Base-by-base conservation (phyloP, 768 basidiomycete genomes). In the Phylloporus sp. region DNA sequence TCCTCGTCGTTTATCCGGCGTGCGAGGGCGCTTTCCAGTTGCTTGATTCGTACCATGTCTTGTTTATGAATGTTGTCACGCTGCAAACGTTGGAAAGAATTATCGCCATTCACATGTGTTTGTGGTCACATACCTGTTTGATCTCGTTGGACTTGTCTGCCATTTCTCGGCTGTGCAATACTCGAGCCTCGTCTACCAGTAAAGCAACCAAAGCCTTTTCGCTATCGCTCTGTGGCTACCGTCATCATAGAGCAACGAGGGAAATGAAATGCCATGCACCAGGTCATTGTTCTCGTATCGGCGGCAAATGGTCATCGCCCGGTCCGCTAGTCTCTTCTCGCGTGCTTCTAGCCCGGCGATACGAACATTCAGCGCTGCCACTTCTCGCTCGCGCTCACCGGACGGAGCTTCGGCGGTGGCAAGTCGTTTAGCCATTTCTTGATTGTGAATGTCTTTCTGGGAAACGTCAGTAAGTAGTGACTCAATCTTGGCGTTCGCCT, bases 91-190 rank as follows among this genome's bases (percentile, higher is more conserved):
- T 57, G 39, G 42, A 34, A 46, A 35, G 18, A 28, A 57, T 42
- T 52, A 27, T 47, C 16, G 0, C 48, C 47, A 38, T 47, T 56
- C 40, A 29, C 42, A 13, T 15, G 45, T 35, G 12, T 27, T 40
- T 29, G 31, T 22, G 34, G n/a, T n/a, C n/a, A 50, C 45, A 38
- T 54, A 82, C 82, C 54, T 76, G 71, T 52, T 76, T 76, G 26
- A 85, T 72, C 49, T 84, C 81, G 56, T 84, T 81, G 46, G 71
- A 72, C 61, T 82, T 82, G 23, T 70, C 72, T 27, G 82, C 73
- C 32, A 77, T 67, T 16, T 78, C 76, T 46, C 81, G 74, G 54
- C 81, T 82, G 56, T 82, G 75, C 20, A 77, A 64, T 11, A 72
- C 70, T 45, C 76, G 72, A 15, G 78, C 72, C 42, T 75, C 64